phyloP scores from a whole-genome alignment of 2,329 filamentous ascomycete species.

The Cladophialophora exuberans region DNA sequence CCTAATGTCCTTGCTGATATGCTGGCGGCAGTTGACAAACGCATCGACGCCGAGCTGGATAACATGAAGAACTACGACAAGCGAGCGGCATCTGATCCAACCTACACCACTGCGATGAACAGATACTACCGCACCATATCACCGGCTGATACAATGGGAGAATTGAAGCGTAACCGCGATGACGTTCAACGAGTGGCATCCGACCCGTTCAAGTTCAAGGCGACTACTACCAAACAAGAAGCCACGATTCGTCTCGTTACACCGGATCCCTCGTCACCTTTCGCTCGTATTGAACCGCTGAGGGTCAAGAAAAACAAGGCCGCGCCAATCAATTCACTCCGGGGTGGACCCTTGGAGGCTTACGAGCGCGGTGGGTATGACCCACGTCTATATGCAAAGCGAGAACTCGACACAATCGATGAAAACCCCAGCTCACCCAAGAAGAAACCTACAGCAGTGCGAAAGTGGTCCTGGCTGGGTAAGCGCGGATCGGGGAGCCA shows the following conservation, averaged over 20 bases:
- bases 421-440: slow-evolving; percentile 44
- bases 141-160: slow-evolving; percentile 34
- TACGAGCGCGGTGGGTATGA: slow-evolving; percentile 34
- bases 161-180: slow-evolving; percentile 25
- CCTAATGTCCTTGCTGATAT: slow-evolving; percentile 56
- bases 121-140: slow-evolving; percentile 14
- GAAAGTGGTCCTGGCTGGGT: slow-evolving; percentile 52
- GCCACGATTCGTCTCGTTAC: slow-evolving; percentile 62
- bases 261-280: slow-evolving; percentile 52
- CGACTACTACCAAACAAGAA: slow-evolving; percentile 30
- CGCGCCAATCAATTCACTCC: slow-evolving; percentile 30
- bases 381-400: slow-evolving; percentile 33
- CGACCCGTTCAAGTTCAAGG: slow-evolving; percentile 34
- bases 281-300: slow-evolving; percentile 54
- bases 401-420: slow-evolving; percentile 48
- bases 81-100: slow-evolving; percentile 54
- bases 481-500: slow-evolving; percentile 36
- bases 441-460: slow-evolving; percentile 23
- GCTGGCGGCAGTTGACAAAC: slow-evolving; percentile 61
- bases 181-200: slow-evolving; percentile 36
- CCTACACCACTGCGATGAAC: slow-evolving; percentile 19
- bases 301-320: slow-evolving; percentile 56
- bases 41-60: slow-evolving; percentile 52
- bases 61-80: slow-evolving; percentile 37
- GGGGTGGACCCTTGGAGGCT: slow-evolving; percentile 37